Conservation (phyloP, 1,284 basidiomycete genomes). For the Moniliophthora roreri region DNA sequence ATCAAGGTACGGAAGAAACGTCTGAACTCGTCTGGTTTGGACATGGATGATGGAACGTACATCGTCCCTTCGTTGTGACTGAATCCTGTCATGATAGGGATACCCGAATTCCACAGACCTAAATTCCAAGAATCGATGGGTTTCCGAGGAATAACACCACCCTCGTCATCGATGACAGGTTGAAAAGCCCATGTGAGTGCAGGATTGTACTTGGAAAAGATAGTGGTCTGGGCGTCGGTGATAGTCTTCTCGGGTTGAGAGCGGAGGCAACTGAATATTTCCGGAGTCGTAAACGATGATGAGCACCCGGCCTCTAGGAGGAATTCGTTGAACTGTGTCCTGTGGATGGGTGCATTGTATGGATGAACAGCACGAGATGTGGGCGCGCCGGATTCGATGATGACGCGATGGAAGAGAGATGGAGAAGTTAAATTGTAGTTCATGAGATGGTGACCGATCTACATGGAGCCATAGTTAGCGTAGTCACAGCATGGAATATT, state of each 20-base stretch:
- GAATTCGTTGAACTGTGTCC: not conserved
- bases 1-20: not conserved
- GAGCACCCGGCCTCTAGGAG: not conserved
- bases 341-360: not conserved
- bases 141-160: not conserved
- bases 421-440: too few species aligned
- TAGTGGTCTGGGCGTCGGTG: not conserved
- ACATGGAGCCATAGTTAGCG: too few species aligned
- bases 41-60: slow-evolving; percentile 1
- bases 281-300: not conserved
- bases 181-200: not conserved
- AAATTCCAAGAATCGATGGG: not conserved
- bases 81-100: slow-evolving; percentile 2
- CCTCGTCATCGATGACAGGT: not conserved
- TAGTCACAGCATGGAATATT: too few species aligned
- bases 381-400: too few species aligned
- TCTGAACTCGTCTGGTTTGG: not conserved
- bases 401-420: too few species aligned
- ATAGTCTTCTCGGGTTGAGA: not conserved
- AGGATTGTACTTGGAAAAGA: slow-evolving; percentile 1
- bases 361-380: not conserved
- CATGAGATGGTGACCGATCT: too few species aligned
- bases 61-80: slow-evolving; percentile 1
- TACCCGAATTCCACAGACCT: not conserved
- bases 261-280: not conserved